Conservation (phyloP, 176 grass and related monocot species). For the Thalia dealbata region DNA sequence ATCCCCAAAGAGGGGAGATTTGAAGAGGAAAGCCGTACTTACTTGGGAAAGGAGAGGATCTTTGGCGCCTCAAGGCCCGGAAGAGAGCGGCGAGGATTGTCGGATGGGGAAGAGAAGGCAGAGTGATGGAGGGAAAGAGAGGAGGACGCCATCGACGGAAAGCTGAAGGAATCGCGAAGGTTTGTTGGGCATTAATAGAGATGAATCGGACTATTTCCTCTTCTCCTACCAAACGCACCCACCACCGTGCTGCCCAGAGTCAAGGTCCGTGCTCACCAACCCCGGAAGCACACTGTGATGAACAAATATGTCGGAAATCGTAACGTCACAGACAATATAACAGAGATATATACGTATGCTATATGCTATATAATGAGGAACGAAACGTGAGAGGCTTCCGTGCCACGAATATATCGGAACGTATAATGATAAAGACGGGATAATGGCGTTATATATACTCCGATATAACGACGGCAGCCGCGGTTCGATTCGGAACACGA, state of each 20-base stretch:
- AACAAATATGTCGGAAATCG: too few species aligned
- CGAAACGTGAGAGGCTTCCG: too few species aligned
- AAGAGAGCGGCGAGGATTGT: background rate
- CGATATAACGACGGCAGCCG: too few species aligned
- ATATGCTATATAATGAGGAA: too few species aligned
- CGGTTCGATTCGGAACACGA: too few species aligned
- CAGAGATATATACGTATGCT: too few species aligned
- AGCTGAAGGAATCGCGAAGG: background rate
- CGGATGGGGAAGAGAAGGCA: background rate
- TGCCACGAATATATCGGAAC: too few species aligned
- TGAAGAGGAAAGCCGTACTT: background rate
- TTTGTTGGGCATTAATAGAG: background rate
- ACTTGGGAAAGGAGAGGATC: background rate
- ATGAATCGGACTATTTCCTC: background rate
- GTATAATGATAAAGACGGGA: too few species aligned
- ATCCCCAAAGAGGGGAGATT: background rate
- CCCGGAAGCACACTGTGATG: background rate
- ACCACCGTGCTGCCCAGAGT: background rate
- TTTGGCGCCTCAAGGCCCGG: background rate
- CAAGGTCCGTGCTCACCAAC: background rate
- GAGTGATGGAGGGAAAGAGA: background rate
- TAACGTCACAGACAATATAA: too few species aligned
- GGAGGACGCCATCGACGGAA: background rate
- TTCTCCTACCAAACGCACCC: background rate
- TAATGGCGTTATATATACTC: too few species aligned